phyloP scores from a whole-genome alignment of 495 filamentous ascomycete species.

The Echria macrotheca region DNA sequence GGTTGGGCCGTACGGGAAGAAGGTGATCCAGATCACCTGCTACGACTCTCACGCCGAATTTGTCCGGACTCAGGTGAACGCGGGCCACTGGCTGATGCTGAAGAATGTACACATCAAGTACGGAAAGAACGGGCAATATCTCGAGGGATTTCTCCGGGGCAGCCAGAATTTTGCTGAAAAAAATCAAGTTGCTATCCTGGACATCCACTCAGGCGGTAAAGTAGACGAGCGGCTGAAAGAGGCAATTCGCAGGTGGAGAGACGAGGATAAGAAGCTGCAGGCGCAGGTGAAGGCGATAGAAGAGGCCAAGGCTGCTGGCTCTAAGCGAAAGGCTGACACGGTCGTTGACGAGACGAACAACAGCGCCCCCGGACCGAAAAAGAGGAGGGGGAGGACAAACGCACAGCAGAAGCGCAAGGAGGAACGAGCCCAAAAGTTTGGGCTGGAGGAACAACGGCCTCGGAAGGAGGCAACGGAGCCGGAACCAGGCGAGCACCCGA shows the following conservation, averaged over 20 bases:
- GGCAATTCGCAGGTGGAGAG: constrained; percentile 55
- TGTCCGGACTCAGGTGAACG: constrained; percentile 49
- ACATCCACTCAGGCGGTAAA: constrained; percentile 23
- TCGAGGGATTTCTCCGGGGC: constrained; percentile 70
- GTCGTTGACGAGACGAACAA: neutral
- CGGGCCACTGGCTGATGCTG: constrained; percentile 57
- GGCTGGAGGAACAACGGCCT: neutral
- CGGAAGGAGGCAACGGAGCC: constrained; percentile 4
- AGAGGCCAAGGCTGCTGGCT: constrained; percentile 16
- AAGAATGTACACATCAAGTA: constrained; percentile 68
- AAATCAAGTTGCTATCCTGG: constrained; percentile 44
- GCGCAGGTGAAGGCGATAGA: constrained; percentile 37
- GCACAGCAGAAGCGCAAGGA: neutral
- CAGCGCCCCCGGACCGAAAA: no score
- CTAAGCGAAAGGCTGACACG: constrained; percentile 22
- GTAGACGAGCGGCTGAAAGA: constrained; percentile 54
- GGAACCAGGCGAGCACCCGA: constrained; percentile 19
- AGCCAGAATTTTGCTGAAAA: constrained; percentile 50
- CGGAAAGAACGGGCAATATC: constrained; percentile 40
- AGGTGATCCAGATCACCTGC: constrained; percentile 65
- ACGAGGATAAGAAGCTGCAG: constrained; percentile 53
- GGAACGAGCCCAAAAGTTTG: neutral
- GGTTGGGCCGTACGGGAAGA: constrained; percentile 72
- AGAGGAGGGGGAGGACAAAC: neutral
- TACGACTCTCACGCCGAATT: constrained; percentile 63